Conservation (phyloP, 1,284 basidiomycete genomes). For the Ustilago cynodontis region DNA sequence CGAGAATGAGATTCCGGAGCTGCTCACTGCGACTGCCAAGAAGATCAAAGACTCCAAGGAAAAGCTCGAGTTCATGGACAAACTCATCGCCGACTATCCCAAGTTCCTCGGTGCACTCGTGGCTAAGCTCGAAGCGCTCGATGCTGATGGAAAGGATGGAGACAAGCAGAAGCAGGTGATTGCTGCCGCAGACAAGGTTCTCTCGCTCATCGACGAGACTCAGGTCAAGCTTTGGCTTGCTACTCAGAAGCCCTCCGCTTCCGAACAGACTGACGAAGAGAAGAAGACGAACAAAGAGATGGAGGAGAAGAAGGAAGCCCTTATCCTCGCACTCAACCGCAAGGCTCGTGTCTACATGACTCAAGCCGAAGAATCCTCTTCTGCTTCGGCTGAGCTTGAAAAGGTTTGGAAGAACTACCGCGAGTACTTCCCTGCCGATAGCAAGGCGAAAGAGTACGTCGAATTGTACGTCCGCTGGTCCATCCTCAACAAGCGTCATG, state of each 20-base stretch:
- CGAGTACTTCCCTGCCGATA: constrained; percentile 51
- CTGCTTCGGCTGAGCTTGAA: constrained; percentile 27
- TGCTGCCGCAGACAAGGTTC: constrained; percentile 58
- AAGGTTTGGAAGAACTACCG: constrained; percentile 52
- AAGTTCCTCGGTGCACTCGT: constrained; percentile 63
- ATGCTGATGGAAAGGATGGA: constrained; percentile 43
- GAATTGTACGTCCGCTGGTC: constrained; percentile 62
- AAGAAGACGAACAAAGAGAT: constrained; percentile 62
- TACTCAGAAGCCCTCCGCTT: constrained; percentile 54
- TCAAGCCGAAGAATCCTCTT: constrained; percentile 28
- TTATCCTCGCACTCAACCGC: constrained; percentile 63
- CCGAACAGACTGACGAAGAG: constrained; percentile 64
- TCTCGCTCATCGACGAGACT: constrained; percentile 59
- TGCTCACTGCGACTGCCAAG: constrained; percentile 64
- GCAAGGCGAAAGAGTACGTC: constrained; percentile 54
- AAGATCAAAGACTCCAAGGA: constrained; percentile 67
- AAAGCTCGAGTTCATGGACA: constrained; percentile 63
- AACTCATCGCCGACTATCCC: constrained; percentile 64
- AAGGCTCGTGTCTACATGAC: constrained; percentile 55
- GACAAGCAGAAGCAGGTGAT: constrained; percentile 47
- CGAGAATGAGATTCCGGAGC: constrained; percentile 60
- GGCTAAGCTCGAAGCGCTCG: constrained; percentile 61
- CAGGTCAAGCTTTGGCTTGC: constrained; percentile 63
- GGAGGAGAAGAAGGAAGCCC: constrained; percentile 63
- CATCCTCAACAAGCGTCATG: constrained; percentile 57